A percentile compares a stretch with the other conserved stretches of the same genome.
Evolutionary conservation across 2,329 filamentous ascomycete genomes (phyloP).

Genomic region (Huntiella savannae): DNA sequence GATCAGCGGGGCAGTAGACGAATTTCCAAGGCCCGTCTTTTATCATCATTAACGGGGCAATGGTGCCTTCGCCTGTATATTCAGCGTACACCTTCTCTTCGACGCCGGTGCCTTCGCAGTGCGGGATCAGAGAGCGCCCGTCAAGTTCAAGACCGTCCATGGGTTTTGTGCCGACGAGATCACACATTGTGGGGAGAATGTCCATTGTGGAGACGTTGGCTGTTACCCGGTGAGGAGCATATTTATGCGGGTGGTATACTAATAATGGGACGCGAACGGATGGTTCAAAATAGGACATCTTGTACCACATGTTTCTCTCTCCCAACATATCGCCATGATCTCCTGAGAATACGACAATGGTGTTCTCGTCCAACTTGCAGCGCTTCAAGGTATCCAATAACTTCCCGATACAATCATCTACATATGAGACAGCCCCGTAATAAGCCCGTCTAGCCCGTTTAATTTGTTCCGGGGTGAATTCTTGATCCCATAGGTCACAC

Average conservation of each 20-base stretch:
- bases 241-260: slow-evolving; percentile 60
- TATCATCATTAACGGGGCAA: slow-evolving; percentile 87
- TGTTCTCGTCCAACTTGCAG: slow-evolving; percentile 64
- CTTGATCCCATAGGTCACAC: slow-evolving; percentile 67
- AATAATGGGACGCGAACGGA: slow-evolving; percentile 79
- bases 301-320: slow-evolving; percentile 85
- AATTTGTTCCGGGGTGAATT: slow-evolving; percentile 72
- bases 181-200: slow-evolving; percentile 72
- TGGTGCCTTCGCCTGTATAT: slow-evolving; percentile 84
- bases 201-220: slow-evolving; percentile 85
- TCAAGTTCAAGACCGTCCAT: slow-evolving; percentile 63
- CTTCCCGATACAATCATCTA: slow-evolving; percentile 79
- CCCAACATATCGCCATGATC: slow-evolving; percentile 95
- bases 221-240: slow-evolving; percentile 54
- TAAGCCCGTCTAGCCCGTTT: slow-evolving; percentile 73
- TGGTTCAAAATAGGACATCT: slow-evolving; percentile 92
- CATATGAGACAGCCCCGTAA: slow-evolving; percentile 83
- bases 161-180: slow-evolving; percentile 55
- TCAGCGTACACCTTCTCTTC: slow-evolving; percentile 84
- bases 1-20: slow-evolving; percentile 66
- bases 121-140: slow-evolving; percentile 62
- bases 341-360: slow-evolving; percentile 78
- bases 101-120: slow-evolving; percentile 41
- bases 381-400: slow-evolving; percentile 60
- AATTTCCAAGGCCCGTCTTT: slow-evolving; percentile 80